These are phyloP conservation scores for Dorcoceras hygrometricum DNA, from an alignment of 257 asterid species.

Conservation along the genomic window DNA sequence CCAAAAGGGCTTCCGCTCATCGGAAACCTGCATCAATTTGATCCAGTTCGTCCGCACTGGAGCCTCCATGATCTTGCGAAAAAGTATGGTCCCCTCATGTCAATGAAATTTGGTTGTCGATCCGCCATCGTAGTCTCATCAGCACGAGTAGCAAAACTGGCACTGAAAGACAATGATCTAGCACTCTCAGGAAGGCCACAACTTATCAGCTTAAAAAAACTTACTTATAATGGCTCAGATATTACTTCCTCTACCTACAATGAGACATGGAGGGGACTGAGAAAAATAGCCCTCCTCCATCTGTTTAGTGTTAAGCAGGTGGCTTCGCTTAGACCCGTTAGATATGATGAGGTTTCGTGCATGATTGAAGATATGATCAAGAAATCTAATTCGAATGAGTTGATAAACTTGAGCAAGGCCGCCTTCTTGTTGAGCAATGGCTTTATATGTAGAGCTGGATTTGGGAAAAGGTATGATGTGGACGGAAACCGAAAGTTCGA, in stretches of 20 bases:
- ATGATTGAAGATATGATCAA: conserved; percentile 13
- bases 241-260: background rate
- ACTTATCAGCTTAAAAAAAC: background rate
- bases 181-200: conserved; percentile 16
- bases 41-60: no score
- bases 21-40: no score
- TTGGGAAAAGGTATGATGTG: conserved; percentile 13
- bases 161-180: conserved; percentile 10
- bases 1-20: no score
- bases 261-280: conserved; percentile 12
- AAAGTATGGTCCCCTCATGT: no score
- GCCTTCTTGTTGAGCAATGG: background rate
- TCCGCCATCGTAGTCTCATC: no score
- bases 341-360: conserved; percentile 12
- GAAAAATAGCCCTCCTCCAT: background rate
- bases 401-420: conserved; percentile 7
- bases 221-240: conserved; percentile 15
- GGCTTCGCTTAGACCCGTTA: background rate
- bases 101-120: no score
- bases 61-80: no score
- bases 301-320: conserved; percentile 13
- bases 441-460: conserved; percentile 12
- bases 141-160: conserved; percentile 5
- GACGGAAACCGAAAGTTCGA: conserved; percentile 4
- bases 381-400: background rate